A percentile compares a stretch with the other conserved stretches of the same genome.
These are phyloP conservation scores for Botryotinia globosa DNA, from an alignment of 2,329 filamentous ascomycete genomes.

Conservation along the genomic window DNA sequence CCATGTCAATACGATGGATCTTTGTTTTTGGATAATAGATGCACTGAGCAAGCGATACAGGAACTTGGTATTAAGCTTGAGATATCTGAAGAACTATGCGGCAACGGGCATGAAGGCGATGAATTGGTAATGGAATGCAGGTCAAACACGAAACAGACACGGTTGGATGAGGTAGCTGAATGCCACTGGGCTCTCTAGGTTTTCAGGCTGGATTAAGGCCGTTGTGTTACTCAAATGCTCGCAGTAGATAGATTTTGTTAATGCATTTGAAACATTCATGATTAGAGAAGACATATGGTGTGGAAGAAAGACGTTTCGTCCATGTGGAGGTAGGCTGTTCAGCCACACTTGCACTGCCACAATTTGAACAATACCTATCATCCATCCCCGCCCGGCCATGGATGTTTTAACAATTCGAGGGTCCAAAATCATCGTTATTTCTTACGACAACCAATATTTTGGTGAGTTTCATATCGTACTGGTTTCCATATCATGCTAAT, in stretches of 20 bases:
- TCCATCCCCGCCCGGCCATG: too few species aligned
- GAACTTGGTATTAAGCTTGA: background rate
- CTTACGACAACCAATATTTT: background rate
- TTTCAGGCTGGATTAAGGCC: background rate
- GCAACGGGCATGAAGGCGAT: background rate
- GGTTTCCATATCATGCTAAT: background rate
- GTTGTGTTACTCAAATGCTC: background rate
- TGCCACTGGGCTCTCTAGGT: background rate
- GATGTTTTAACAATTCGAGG: background rate
- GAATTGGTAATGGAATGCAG: background rate
- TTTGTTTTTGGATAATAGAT: constrained; percentile 1
- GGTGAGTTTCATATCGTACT: background rate
- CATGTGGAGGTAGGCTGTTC: background rate
- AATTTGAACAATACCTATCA: background rate
- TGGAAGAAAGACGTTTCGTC: background rate
- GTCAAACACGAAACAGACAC: too few species aligned
- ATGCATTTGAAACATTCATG: background rate
- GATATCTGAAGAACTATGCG: constrained; percentile 3
- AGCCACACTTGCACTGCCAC: constrained; percentile 9
- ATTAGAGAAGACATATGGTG: background rate
- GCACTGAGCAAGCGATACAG: background rate
- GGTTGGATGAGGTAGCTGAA: background rate
- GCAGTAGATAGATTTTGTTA: background rate
- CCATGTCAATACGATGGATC: background rate
- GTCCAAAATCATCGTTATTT: background rate